Base-by-base conservation (phyloP, 495 filamentous ascomycete genomes). In the Lichenothelia convexa region DNA sequence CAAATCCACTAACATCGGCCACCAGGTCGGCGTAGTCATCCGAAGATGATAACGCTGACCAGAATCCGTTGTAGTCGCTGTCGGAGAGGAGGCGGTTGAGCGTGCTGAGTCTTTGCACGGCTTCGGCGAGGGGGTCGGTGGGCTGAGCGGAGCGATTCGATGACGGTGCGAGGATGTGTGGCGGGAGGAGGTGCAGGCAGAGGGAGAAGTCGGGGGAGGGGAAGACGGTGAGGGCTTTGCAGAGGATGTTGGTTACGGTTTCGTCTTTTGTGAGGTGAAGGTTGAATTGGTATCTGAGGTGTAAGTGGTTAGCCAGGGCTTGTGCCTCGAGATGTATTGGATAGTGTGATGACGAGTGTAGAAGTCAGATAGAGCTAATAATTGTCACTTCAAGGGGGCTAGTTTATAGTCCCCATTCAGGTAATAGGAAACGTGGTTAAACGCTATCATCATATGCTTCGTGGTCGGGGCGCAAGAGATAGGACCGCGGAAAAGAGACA, bases 341-440 rank as follows among this genome's bases (percentile, higher is more conserved):
- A 12, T 17, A 8, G 34, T 29, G 8, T 3, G 31, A 32, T 17
- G 40, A 16, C 27, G 15, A 32, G 13, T 21, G 34, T 34, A 34
- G 36, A 24, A 32, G 55, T 78, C 73, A 79, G 73, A 72, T 70
- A 75, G 61, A 70, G 59, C 63, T 68, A 73, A 72, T 68, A 70
- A 47, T 42, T 43, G 53, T 62, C 27, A 48, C 55, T 49, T 59
- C 59, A 62, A 67, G 67, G 68, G 38, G 43, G 46, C 65, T 64
- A 51, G 54, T 57, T 56, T 61, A 53, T 36, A 45, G 30, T 42
- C 48, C 46, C 57, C 52, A 41, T 51, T 92, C 83, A 80, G 84
- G 72, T 93, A 93, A 93, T 94, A 93, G 83, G 82, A 93, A 93
- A 94, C 87, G 84, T 89, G 20, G 9, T 75, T 70, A 58, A 52